These are phyloP conservation scores for Penicillium brasilianum DNA, from an alignment of 2,329 filamentous ascomycete species.

Conservation along the genomic window DNA sequence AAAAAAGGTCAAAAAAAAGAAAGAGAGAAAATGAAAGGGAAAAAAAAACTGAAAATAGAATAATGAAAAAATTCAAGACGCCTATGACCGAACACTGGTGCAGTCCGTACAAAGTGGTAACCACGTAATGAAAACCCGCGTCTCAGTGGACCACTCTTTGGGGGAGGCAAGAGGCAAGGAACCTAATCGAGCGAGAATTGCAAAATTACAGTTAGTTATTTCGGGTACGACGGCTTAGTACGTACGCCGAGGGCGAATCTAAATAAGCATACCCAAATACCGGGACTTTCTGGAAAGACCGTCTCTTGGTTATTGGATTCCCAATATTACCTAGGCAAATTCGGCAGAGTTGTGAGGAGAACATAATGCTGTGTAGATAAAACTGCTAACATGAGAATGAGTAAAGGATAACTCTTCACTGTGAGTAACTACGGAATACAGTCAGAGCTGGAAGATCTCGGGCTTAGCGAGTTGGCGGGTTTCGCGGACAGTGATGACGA, in stretches of 20 bases:
- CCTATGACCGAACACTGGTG: conserved; percentile 18
- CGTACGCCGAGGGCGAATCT: conserved; percentile 3
- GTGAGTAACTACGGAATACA: background rate
- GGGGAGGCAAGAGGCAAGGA: conserved; percentile 33
- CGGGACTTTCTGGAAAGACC: background rate
- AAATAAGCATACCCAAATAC: background rate
- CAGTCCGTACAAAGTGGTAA: conserved; percentile 15
- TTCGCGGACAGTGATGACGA: conserved; percentile 19
- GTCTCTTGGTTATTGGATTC: conserved; percentile 10
- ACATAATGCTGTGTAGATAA: background rate
- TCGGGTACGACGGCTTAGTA: background rate
- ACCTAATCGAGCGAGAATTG: conserved; percentile 19
- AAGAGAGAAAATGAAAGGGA: conserved; percentile 25
- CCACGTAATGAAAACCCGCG: background rate
- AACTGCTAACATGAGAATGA: background rate
- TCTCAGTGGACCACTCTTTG: conserved; percentile 31
- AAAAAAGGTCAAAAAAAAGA: conserved; percentile 14
- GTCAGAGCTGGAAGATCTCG: conserved; percentile 9
- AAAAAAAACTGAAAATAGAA: conserved; percentile 24
- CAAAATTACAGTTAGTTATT: conserved; percentile 11
- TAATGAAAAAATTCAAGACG: conserved; percentile 20
- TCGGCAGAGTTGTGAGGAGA: background rate
- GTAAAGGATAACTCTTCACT: too few relatives aligned
- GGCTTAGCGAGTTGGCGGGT: background rate
- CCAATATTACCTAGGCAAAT: conserved; percentile 17